phyloP scores from a whole-genome alignment of 768 basidiomycete genomes.

The Xanthoconium purpureum region DNA sequence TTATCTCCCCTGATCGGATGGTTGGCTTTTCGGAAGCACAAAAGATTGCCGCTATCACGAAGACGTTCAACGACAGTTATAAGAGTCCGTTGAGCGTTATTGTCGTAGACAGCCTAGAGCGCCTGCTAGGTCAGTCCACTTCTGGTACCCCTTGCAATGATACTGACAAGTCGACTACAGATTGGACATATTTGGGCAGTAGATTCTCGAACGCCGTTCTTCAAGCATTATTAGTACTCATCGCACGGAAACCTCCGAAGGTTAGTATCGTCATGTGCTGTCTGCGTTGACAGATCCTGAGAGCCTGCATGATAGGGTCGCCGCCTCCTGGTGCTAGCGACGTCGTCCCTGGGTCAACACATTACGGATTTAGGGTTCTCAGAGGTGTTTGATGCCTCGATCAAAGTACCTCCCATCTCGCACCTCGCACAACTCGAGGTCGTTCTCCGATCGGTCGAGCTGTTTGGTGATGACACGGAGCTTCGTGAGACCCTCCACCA shows the following conservation, averaged over 20 bases:
- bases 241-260: constrained; percentile 89
- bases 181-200: constrained; percentile 97
- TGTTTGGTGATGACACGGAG: constrained; percentile 61
- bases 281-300: constrained; percentile 5
- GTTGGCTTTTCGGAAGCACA: constrained; percentile 91
- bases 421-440: constrained; percentile 66
- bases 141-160: not conserved
- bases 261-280: constrained; percentile 38
- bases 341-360: constrained; percentile 84
- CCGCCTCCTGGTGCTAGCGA: constrained; percentile 87
- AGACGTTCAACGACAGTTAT: constrained; percentile 92
- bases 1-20: constrained; percentile 95
- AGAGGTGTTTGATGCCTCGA: constrained; percentile 87
- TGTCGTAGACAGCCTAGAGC: constrained; percentile 92
- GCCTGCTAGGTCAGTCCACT: constrained; percentile 72
- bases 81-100: constrained; percentile 97
- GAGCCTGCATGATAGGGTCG: constrained; percentile 58
- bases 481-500: constrained; percentile 57
- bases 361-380: constrained; percentile 84
- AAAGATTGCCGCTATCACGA: constrained; percentile 88
- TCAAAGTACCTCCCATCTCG: constrained; percentile 80
- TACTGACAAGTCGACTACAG: constrained; percentile 38
- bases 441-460: constrained; percentile 73
- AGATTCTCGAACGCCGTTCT: constrained; percentile 93
- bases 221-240: constrained; percentile 84